A percentile compares a stretch with the other conserved stretches of the same genome.
Conservation (phyloP, 306 rosid genomes). For the Pachyrhizus erosus region DNA sequence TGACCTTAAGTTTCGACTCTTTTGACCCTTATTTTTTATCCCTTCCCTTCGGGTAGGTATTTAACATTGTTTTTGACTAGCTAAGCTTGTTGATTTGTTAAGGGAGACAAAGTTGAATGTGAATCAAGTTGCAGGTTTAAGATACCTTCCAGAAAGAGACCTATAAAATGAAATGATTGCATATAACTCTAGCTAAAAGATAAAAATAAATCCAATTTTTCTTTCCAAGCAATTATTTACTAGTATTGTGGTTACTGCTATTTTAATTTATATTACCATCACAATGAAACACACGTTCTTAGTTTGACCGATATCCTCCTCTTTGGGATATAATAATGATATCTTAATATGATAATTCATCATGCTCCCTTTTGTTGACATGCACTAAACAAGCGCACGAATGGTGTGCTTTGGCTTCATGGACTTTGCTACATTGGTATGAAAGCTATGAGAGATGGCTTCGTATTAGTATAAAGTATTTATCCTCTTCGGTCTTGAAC, state of each 20-base stretch:
- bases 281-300: background rate
- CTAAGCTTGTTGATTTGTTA: constrained; percentile 34
- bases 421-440: constrained; percentile 45
- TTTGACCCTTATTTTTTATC: constrained; percentile 36
- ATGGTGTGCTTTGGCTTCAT: constrained; percentile 49
- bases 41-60: constrained; percentile 1
- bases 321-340: constrained; percentile 33
- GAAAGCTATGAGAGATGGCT: constrained; percentile 47
- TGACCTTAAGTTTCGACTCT: constrained; percentile 43
- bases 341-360: constrained; percentile 32
- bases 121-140: constrained; percentile 45
- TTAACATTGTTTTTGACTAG: constrained; percentile 50
- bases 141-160: constrained; percentile 37
- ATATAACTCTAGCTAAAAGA: background rate
- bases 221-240: background rate
- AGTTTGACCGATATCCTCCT: constrained; percentile 42
- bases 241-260: background rate
- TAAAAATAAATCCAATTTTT: constrained; percentile 20
- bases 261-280: constrained; percentile 16
- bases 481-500: constrained; percentile 30
- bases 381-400: constrained; percentile 54
- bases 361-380: constrained; percentile 59
- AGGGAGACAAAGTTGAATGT: constrained; percentile 37
- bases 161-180: constrained; percentile 39
- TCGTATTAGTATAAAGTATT: constrained; percentile 11